Evolutionary conservation across 1,139 yeast species (phyloP).

Genomic region (Lodderomyces parapsilosis): DNA sequence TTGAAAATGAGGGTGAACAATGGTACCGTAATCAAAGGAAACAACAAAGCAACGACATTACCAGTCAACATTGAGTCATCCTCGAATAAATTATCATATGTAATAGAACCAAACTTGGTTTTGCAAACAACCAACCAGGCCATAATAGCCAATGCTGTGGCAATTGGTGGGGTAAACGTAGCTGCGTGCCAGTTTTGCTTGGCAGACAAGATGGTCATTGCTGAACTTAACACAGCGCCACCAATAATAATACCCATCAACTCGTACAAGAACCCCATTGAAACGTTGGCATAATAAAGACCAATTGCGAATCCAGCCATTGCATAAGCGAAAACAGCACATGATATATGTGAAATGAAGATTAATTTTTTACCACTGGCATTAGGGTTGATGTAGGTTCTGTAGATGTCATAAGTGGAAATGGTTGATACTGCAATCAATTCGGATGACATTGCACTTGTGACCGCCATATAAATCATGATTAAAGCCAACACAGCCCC

Average conservation of each 20-base stretch:
- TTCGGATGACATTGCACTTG: slow-evolving; percentile 84
- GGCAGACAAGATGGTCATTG: slow-evolving; percentile 66
- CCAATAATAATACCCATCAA: slow-evolving; percentile 87
- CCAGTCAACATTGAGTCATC: slow-evolving; percentile 87
- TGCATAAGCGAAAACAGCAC: slow-evolving; percentile 60
- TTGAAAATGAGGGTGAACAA: slow-evolving; percentile 60
- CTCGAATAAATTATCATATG: slow-evolving; percentile 65
- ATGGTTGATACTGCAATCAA: slow-evolving; percentile 84
- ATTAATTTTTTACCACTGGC: slow-evolving; percentile 76
- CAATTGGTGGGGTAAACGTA: slow-evolving; percentile 57
- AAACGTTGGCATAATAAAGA: slow-evolving; percentile 73
- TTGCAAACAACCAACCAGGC: slow-evolving; percentile 67
- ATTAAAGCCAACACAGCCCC: slow-evolving; percentile 82
- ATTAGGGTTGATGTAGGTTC: slow-evolving; percentile 72
- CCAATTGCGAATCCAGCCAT: slow-evolving; percentile 87
- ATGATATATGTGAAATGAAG: slow-evolving; percentile 63
- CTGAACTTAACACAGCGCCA: slow-evolving; percentile 79
- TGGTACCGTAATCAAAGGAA: slow-evolving; percentile 72
- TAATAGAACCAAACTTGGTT: slow-evolving; percentile 49
- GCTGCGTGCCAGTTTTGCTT: slow-evolving; percentile 66
- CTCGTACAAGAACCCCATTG: slow-evolving; percentile 84
- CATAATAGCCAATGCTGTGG: slow-evolving; percentile 61
- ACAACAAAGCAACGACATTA: slow-evolving; percentile 73
- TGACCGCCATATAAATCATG: slow-evolving; percentile 79
- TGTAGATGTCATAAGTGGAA: slow-evolving; percentile 80